phyloP scores from a whole-genome alignment of 805 yeast species.

The Nakazawaea holstii region DNA sequence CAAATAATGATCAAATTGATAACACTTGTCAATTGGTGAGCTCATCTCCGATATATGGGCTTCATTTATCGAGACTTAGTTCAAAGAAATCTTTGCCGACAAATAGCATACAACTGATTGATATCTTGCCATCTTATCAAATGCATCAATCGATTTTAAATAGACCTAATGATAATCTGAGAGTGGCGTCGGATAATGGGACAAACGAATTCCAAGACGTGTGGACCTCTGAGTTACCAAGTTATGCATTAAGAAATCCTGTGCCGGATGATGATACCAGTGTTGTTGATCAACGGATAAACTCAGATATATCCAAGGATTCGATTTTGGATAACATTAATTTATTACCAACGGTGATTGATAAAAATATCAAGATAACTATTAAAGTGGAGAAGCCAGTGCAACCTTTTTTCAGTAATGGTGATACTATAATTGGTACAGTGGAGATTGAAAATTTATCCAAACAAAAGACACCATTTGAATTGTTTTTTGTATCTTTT shows the following conservation, averaged over 20 bases:
- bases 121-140: constrained; percentile 64
- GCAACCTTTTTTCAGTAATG: not conserved
- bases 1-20: no score
- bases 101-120: constrained; percentile 19
- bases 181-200: no score
- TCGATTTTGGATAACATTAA: not conserved
- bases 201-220: not conserved
- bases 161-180: constrained; percentile 7
- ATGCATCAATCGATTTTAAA: constrained; percentile 44
- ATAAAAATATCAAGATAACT: not conserved
- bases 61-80: not conserved
- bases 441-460: not conserved
- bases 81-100: not conserved
- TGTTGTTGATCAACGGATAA: no score
- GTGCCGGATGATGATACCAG: not conserved
- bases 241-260: not conserved
- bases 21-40: not conserved
- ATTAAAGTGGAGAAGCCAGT: not conserved
- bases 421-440: not conserved
- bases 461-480: constrained; percentile 16
- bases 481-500: not conserved
- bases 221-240: not conserved
- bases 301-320: not conserved
- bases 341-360: not conserved
- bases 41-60: not conserved